Conservation (phyloP, 768 basidiomycete species). For the Leccinum fibrillosum region DNA sequence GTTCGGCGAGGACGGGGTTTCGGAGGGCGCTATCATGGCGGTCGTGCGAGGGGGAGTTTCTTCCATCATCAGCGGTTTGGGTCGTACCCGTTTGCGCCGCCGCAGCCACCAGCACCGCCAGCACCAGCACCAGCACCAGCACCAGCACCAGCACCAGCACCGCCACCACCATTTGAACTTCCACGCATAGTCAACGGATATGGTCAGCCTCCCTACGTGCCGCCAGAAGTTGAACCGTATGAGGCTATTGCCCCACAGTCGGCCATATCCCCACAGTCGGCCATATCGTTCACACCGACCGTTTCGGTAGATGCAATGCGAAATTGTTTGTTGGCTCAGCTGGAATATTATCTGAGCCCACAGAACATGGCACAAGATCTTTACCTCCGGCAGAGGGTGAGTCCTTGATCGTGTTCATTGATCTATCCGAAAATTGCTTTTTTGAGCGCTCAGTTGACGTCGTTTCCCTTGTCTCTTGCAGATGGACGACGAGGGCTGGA, state of each 20-base stretch:
- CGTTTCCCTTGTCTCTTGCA: conserved; percentile 27
- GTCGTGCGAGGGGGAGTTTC: conserved; percentile 34
- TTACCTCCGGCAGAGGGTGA: conserved; percentile 73
- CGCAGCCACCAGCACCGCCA: neutral
- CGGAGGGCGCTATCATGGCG: conserved; percentile 37
- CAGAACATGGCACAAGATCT: conserved; percentile 90
- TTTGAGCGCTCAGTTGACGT: neutral
- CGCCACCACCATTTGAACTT: conserved; percentile 28
- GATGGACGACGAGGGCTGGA: conserved; percentile 93
- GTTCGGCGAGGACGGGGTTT: conserved; percentile 36
- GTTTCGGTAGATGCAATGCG: conserved; percentile 61
- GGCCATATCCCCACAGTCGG: conserved; percentile 34
- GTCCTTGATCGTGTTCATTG: conserved; percentile 24
- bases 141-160: neutral
- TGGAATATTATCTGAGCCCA: conserved; percentile 90
- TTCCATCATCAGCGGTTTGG: conserved; percentile 32
- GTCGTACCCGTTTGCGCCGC: conserved; percentile 32
- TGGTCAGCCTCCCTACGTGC: conserved; percentile 29
- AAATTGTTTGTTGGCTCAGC: conserved; percentile 71
- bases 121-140: neutral
- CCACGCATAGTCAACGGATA: conserved; percentile 29
- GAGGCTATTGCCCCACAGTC: conserved; percentile 19
- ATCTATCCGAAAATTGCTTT: neutral
- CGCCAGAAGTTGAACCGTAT: conserved; percentile 30
- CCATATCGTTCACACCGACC: conserved; percentile 42